phyloP scores from a whole-genome alignment of 179 eudicot genomes.

The Beta corolliflora region DNA sequence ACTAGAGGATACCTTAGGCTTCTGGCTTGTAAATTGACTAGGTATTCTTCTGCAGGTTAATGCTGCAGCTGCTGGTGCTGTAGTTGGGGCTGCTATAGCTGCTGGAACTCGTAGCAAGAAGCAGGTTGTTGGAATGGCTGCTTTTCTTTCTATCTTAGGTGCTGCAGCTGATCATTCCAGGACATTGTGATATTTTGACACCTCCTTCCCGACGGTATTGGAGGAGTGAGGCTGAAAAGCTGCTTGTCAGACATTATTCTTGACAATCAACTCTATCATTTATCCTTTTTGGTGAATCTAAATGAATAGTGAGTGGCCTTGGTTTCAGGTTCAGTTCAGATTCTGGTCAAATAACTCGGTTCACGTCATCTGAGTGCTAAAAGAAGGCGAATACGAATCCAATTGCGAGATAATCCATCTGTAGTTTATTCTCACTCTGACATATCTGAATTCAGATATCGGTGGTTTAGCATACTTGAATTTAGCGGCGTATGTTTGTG shows the following conservation, averaged over 20 bases:
- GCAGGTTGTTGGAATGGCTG: constrained; percentile 70
- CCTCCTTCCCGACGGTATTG: background rate
- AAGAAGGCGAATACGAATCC: no score
- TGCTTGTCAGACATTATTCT: background rate
- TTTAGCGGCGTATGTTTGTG: no score
- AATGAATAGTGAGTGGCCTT: background rate
- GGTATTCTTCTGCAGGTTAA: constrained; percentile 52
- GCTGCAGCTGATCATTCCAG: constrained; percentile 55
- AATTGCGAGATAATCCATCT: no score
- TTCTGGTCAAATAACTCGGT: no score
- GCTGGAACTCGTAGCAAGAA: constrained; percentile 70
- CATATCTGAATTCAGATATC: no score
- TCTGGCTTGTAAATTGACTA: constrained; percentile 1
- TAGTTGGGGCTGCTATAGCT: constrained; percentile 80
- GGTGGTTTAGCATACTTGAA: no score
- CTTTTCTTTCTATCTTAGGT: constrained; percentile 53
- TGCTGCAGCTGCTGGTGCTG: constrained; percentile 71
- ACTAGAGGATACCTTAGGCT: background rate
- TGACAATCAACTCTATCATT: background rate
- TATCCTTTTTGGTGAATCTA: background rate
- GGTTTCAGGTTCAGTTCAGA: no score
- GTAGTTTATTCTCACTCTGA: no score
- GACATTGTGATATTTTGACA: constrained; percentile 38
- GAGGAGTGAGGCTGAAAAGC: background rate
- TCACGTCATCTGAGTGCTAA: no score